A percentile compares a stretch with the other conserved stretches of the same genome.
These are phyloP conservation scores for Alternaria sp. DNA, from an alignment of 2,329 filamentous ascomycete genomes.

Conservation along the genomic window DNA sequence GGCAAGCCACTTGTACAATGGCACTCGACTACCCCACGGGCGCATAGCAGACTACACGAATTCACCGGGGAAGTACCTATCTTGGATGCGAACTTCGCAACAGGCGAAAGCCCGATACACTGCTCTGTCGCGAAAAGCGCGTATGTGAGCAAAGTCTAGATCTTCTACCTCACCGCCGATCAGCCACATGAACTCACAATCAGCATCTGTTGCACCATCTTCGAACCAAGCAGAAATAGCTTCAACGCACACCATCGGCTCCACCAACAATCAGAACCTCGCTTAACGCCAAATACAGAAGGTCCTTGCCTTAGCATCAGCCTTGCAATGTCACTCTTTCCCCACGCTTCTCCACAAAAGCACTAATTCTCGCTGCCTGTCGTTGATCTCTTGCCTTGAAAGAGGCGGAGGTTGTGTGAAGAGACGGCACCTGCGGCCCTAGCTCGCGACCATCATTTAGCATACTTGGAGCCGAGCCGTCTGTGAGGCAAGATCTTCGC, in stretches of 20 bases:
- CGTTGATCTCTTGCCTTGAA: constrained; percentile 16
- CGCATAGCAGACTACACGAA: constrained; percentile 12
- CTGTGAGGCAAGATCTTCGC: constrained; percentile 11
- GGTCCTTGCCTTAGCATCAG: constrained; percentile 10
- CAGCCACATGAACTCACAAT: constrained; percentile 8
- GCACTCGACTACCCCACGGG: constrained; percentile 8
- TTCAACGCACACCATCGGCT: constrained; percentile 19
- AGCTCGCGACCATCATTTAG: not conserved
- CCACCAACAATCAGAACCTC: constrained; percentile 7
- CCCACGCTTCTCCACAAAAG: constrained; percentile 21
- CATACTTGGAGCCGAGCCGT: constrained; percentile 7
- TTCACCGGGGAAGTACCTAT: constrained; percentile 4
- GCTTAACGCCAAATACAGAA: constrained; percentile 13
- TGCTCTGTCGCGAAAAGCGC: constrained; percentile 9
- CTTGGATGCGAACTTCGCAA: constrained; percentile 2
- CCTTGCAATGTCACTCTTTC: constrained; percentile 12
- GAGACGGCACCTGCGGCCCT: constrained; percentile 1
- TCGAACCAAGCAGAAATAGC: not conserved
- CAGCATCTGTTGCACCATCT: not conserved
- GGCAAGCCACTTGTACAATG: constrained; percentile 16
- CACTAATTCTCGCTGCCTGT: constrained; percentile 3
- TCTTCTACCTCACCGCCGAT: constrained; percentile 11
- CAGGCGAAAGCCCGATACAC: not conserved
- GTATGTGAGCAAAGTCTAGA: constrained; percentile 6
- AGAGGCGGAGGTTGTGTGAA: constrained; percentile 1